phyloP scores from a whole-genome alignment of 305 asterid species.

The Rubia tinctorum region DNA sequence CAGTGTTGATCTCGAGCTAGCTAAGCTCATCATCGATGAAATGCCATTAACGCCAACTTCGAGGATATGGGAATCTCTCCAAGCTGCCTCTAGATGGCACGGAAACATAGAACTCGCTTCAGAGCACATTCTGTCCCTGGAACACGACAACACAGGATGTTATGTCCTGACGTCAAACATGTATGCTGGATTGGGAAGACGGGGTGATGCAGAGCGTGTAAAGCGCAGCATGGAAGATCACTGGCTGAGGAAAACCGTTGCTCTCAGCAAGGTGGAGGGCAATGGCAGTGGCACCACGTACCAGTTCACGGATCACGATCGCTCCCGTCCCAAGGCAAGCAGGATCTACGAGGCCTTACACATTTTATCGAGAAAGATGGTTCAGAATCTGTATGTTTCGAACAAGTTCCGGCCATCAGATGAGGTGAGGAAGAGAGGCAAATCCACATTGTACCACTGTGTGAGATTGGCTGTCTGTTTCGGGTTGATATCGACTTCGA shows the following conservation, averaged over 20 bases:
- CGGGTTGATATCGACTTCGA: slow-evolving; percentile 43
- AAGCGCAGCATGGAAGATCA: slow-evolving; percentile 38
- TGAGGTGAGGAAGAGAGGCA: slow-evolving; percentile 22
- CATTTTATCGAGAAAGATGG: slow-evolving; percentile 38
- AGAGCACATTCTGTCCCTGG: slow-evolving; percentile 28
- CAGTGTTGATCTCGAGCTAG: slow-evolving; percentile 43
- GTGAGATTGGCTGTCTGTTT: slow-evolving; percentile 61
- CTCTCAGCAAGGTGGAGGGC: slow-evolving; percentile 44
- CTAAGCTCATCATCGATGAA: slow-evolving; percentile 44
- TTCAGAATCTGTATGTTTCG: slow-evolving; percentile 20
- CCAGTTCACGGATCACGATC: slow-evolving; percentile 46
- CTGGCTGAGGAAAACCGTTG: slow-evolving; percentile 39
- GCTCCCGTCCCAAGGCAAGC: slow-evolving; percentile 26
- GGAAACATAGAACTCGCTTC: slow-evolving; percentile 47
- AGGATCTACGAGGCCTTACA: slow-evolving; percentile 39
- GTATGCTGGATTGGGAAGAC: slow-evolving; percentile 55
- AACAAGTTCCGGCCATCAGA: slow-evolving; percentile 33
- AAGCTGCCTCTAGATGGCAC: slow-evolving; percentile 54
- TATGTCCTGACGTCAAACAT: slow-evolving; percentile 57
- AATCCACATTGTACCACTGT: slow-evolving; percentile 41
- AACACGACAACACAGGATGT: slow-evolving; percentile 49
- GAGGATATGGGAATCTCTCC: slow-evolving; percentile 65
- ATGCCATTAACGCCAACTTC: slow-evolving; percentile 52
- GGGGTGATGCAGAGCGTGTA: slow-evolving; percentile 47
- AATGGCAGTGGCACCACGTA: slow-evolving; percentile 29